phyloP scores from a whole-genome alignment of 352 stramenopile genomes.

The Peronospora tabacina region DNA sequence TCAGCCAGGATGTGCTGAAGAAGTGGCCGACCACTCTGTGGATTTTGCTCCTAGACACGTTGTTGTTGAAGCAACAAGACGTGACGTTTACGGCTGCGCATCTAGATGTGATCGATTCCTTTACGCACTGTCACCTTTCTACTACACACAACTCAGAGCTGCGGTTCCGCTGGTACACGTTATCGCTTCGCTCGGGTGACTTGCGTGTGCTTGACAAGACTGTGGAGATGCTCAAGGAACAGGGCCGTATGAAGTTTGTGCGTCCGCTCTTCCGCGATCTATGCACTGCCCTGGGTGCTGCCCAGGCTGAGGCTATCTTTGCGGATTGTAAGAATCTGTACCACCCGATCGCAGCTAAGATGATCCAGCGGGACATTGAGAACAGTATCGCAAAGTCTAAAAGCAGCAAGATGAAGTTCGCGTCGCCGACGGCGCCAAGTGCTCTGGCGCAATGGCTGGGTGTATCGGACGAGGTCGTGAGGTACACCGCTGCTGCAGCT shows the following conservation, averaged over 20 bases:
- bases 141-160: slow-evolving; percentile 60
- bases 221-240: slow-evolving; percentile 48
- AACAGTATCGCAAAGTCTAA: slow-evolving; percentile 31
- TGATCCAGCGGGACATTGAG: slow-evolving; percentile 54
- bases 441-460: slow-evolving; percentile 26
- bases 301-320: slow-evolving; percentile 30
- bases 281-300: slow-evolving; percentile 29
- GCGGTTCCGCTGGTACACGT: slow-evolving; percentile 62
- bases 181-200: slow-evolving; percentile 45
- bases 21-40: slow-evolving; percentile 47
- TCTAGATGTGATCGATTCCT: slow-evolving; percentile 53
- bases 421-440: slow-evolving; percentile 24
- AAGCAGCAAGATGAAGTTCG: slow-evolving; percentile 27
- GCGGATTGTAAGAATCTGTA: slow-evolving; percentile 51
- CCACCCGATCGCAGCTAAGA: slow-evolving; percentile 65
- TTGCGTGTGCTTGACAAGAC: slow-evolving; percentile 35
- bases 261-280: slow-evolving; percentile 60
- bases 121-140: slow-evolving; percentile 36
- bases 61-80: slow-evolving; percentile 35
- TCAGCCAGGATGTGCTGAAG: slow-evolving; percentile 15
- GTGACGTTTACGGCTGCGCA: slow-evolving; percentile 28
- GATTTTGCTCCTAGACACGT: slow-evolving; percentile 53
- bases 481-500: slow-evolving; percentile 13
- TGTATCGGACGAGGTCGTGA: slow-evolving; percentile 23
- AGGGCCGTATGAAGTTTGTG: slow-evolving; percentile 74